Percentiles rank a stretch among this genome's conserved stretches.
phyloP scores from a whole-genome alignment of 305 asterid species.

The Coffea humblotiana region DNA sequence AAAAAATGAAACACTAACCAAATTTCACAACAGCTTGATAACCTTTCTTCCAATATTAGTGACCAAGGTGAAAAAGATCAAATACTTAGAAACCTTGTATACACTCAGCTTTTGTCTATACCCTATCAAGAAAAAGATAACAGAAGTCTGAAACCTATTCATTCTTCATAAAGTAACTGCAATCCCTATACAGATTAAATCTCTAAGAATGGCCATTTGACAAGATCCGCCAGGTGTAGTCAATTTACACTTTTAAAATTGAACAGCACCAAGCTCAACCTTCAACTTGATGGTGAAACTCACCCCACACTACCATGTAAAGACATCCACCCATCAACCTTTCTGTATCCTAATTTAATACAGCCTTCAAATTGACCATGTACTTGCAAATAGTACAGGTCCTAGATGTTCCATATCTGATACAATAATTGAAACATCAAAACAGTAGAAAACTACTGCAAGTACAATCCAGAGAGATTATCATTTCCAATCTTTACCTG shows the following conservation, averaged over 20 bases:
- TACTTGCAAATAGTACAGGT: not conserved
- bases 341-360: not conserved
- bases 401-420: not conserved
- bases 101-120: not conserved
- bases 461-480: not conserved
- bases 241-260: not conserved
- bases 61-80: not conserved
- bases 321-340: not conserved
- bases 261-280: not conserved
- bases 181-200: too few relatives aligned
- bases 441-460: not conserved
- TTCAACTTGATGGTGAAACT: not conserved
- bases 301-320: not conserved
- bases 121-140: not conserved
- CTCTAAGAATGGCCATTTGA: not conserved
- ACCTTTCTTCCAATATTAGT: not conserved
- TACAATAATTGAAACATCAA: not conserved
- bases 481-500: constrained; percentile 48
- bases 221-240: not conserved
- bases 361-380: not conserved
- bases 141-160: not conserved
- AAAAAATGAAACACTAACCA: not conserved
- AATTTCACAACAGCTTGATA: not conserved
- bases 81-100: not conserved
- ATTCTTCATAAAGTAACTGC: not conserved